These are phyloP conservation scores for Carallia brachiata DNA, from an alignment of 345 rosid genomes.

Conservation along the genomic window DNA sequence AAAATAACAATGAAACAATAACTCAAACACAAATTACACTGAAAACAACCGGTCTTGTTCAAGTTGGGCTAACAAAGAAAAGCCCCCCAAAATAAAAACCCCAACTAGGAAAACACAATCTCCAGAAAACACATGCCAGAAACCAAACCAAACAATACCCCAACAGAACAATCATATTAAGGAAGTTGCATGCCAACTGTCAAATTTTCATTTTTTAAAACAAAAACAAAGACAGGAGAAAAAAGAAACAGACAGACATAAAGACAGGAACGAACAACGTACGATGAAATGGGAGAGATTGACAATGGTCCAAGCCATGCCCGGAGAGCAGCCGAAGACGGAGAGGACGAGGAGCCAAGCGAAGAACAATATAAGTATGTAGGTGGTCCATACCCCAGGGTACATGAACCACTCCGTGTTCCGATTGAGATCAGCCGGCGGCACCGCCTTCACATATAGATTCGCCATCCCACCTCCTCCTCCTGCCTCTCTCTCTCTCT, in stretches of 20 bases:
- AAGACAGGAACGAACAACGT: constrained; percentile 9
- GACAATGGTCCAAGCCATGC: constrained; percentile 84
- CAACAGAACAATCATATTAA: no score
- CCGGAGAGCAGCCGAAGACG: constrained; percentile 62
- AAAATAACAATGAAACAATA: no score
- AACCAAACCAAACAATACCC: no score
- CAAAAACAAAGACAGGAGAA: background rate
- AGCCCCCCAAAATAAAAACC: no score
- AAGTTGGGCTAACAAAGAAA: no score
- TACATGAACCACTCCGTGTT: constrained; percentile 90
- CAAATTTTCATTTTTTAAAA: background rate
- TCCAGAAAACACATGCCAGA: no score
- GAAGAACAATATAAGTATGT: constrained; percentile 66
- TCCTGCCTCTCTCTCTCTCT: background rate
- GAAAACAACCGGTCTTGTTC: no score
- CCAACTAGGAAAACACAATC: no score
- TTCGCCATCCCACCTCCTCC: constrained; percentile 25
- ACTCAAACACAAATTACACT: no score
- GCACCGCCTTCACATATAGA: constrained; percentile 65
- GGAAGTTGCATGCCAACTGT: no score
- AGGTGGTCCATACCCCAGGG: constrained; percentile 84
- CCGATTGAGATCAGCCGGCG: constrained; percentile 79
- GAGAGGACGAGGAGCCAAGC: constrained; percentile 71
- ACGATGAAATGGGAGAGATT: constrained; percentile 67
- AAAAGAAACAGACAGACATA: background rate